phyloP scores from a whole-genome alignment of 106 monocot genomes.

The Platanthera zijinensis region DNA sequence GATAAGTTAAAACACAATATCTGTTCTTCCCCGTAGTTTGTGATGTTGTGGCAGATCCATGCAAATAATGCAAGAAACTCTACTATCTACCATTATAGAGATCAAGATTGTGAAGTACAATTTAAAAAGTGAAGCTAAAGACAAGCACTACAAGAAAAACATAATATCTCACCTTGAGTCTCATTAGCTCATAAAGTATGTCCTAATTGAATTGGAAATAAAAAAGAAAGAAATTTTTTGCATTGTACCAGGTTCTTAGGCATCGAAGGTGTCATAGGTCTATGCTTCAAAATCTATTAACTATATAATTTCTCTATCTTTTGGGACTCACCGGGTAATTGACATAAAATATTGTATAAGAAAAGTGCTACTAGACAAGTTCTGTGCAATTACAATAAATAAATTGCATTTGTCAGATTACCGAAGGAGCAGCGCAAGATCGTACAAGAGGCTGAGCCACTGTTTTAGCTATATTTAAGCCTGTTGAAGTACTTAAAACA shows the following conservation, averaged over 20 bases:
- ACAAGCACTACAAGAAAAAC: neutral
- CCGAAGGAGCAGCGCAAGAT: slow-evolving; percentile 34
- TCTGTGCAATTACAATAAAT: neutral
- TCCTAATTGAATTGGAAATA: slow-evolving; percentile 8
- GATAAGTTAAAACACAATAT: neutral
- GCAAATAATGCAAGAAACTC: neutral
- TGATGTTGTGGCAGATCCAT: neutral
- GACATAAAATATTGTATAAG: neutral
- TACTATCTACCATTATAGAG: neutral
- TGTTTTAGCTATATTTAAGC: slow-evolving; percentile 72
- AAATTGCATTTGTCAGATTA: slow-evolving; percentile 8
- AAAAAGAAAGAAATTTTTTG: neutral
- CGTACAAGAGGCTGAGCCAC: slow-evolving; percentile 42
- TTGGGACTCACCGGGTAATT: slow-evolving; percentile 21
- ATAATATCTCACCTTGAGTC: neutral
- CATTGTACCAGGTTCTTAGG: slow-evolving; percentile 19
- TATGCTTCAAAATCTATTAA: slow-evolving; percentile 16
- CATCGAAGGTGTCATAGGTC: slow-evolving; percentile 28
- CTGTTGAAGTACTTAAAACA: slow-evolving; percentile 12
- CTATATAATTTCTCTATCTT: slow-evolving; percentile 23
- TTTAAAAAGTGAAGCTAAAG: neutral
- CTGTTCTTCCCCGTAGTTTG: neutral
- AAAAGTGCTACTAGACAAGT: neutral
- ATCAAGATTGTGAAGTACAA: neutral
- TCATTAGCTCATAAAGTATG: neutral